Base-by-base conservation (phyloP, 176 grass and related monocot genomes). In the Rhynchospora tenuis region DNA sequence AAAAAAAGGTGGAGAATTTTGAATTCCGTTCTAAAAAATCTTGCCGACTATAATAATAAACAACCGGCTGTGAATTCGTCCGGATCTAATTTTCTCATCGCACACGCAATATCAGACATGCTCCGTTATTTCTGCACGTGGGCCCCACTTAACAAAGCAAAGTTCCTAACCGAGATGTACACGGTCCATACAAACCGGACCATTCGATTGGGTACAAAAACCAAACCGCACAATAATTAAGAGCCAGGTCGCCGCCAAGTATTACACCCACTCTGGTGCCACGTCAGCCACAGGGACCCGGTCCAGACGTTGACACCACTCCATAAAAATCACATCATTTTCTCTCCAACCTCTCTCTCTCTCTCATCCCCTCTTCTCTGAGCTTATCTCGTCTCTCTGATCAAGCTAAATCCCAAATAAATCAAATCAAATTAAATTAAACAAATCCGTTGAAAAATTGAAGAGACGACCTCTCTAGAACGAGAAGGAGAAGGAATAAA, bases 401-500 rank as follows among this genome's bases (percentile, higher is more conserved):
- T 73, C 69, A 48, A 50, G 44, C 44, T 14, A 73, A 73, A 73
- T 48, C 44, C 44, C 10, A n/a, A 38, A 73, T n/a, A 47, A 73
- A 48, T 73, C 69, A 23, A 73, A 71, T 71, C 11, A 5, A 48
- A 24, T 23, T 50, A 50, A 3, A 7, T 38, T 38, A 38, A 38
- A 38, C 33, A 38, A 38, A 38, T 38, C 8, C 3, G 47, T 74
- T 20, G 82, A 63, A 23, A 68, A 45, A 17, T 48, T 73, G 44
- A 47, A 26, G 29, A 28, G 65, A 43, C 64, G 81, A 61, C 15
- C 52, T 63, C 55, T 22, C 55, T 46, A 69, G 9, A 59, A 38
- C 82, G n/a, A 68, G 50, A 60, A 72, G 84, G 83, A 27, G 83
- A 82, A 83, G 89, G 57, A 83, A 8, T 51, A 68, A 24, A 47